These are phyloP conservation scores for Coemansia umbellata DNA, from an alignment of 192 early-diverging fungal species.

Conservation along the genomic window DNA sequence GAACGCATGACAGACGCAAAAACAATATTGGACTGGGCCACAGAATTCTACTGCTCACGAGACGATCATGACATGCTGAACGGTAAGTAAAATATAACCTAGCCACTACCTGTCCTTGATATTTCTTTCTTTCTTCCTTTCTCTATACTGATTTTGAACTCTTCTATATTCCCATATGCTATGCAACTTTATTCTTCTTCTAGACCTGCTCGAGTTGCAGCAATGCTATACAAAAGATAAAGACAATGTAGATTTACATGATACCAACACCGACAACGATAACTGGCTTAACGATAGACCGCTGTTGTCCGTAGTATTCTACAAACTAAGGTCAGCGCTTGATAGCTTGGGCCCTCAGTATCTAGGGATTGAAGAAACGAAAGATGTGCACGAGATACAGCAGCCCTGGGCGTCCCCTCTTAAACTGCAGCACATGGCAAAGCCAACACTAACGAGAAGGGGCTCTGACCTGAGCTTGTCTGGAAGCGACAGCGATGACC, in stretches of 20 bases:
- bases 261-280: background rate
- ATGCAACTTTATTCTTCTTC: too few species aligned
- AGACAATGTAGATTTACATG: background rate
- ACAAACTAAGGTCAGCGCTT: constrained; percentile 12
- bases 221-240: background rate
- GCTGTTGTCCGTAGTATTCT: constrained; percentile 19
- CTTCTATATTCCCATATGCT: too few species aligned
- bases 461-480: background rate
- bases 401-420: constrained; percentile 42
- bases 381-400: constrained; percentile 1
- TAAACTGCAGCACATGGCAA: constrained; percentile 17
- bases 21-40: constrained; percentile 37
- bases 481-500: background rate
- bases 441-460: background rate
- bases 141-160: too few species aligned
- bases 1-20: background rate
- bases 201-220: constrained; percentile 23
- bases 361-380: constrained; percentile 19
- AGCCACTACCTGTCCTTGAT: too few species aligned
- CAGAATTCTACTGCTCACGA: constrained; percentile 28
- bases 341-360: constrained; percentile 18
- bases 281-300: background rate
- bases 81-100: too few species aligned
- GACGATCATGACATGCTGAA: constrained; percentile 30
- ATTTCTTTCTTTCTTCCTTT: too few species aligned